phyloP scores from a whole-genome alignment of 176 grass and related monocot genomes.

The Oropetium thomaeum region DNA sequence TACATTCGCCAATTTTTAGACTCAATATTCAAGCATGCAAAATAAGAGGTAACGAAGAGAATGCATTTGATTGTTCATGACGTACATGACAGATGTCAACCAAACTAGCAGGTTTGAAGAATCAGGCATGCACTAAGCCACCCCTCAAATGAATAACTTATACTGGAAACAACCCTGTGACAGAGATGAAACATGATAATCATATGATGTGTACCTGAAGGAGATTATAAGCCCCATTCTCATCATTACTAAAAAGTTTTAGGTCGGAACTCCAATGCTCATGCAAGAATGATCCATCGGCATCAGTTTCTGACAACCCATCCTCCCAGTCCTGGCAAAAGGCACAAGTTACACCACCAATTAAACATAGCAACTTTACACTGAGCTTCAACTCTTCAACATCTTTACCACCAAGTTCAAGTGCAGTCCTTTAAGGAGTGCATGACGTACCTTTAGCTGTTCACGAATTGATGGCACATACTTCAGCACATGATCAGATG shows the following conservation, averaged over 20 bases:
- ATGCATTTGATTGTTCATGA: neutral
- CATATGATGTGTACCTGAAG: constrained; percentile 64
- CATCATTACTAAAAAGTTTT: constrained; percentile 59
- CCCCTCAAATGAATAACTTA: neutral
- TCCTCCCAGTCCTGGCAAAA: constrained; percentile 83
- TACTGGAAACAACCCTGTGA: neutral
- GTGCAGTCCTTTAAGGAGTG: neutral
- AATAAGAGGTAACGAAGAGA: neutral
- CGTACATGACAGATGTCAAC: neutral
- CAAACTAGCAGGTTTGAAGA: neutral
- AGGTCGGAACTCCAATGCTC: constrained; percentile 68
- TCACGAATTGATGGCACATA: constrained; percentile 63
- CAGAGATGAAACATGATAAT: constrained; percentile 15
- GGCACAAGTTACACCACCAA: constrained; percentile 7
- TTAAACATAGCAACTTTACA: neutral
- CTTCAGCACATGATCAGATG: constrained; percentile 55
- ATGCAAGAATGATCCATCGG: constrained; percentile 66
- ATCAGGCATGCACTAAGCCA: neutral
- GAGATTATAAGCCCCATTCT: constrained; percentile 71
- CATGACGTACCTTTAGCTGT: constrained; percentile 55
- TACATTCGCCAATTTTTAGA: neutral
- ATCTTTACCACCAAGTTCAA: constrained; percentile 12
- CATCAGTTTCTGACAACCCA: constrained; percentile 69
- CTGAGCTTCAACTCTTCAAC: neutral
- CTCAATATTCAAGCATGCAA: neutral